phyloP scores from a whole-genome alignment of 2,329 filamentous ascomycete species.

The Arachnopeziza araneosa region DNA sequence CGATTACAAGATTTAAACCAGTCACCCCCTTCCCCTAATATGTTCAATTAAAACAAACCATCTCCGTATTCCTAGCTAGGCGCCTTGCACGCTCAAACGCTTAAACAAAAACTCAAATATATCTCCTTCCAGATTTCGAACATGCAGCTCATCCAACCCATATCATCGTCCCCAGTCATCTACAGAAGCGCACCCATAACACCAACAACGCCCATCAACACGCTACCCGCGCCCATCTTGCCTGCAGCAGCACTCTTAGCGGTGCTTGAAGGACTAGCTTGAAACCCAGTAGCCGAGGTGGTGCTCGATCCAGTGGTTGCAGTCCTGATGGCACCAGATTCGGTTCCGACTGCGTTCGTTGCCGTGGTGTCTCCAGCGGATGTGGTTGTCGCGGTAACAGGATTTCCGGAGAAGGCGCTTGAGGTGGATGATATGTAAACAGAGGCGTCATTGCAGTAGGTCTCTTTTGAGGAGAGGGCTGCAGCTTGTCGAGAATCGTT shows the following conservation, averaged over 20 bases:
- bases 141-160: not conserved
- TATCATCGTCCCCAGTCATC: not conserved
- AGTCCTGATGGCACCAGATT: not conserved
- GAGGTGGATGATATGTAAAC: constrained; percentile 17
- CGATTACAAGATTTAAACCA: not conserved
- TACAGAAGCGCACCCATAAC: constrained; percentile 22
- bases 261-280: constrained; percentile 8
- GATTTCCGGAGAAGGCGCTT: constrained; percentile 12
- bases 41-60: constrained; percentile 2
- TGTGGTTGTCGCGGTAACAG: not conserved
- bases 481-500: constrained; percentile 32
- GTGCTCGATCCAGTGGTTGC: constrained; percentile 1
- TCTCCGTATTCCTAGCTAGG: not conserved
- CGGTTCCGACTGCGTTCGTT: not conserved
- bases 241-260: constrained; percentile 14
- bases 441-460: constrained; percentile 24
- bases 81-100: not conserved
- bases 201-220: constrained; percentile 18
- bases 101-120: not conserved
- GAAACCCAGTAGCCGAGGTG: constrained; percentile 4
- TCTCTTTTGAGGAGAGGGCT: constrained; percentile 13
- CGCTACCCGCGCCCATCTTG: constrained; percentile 13
- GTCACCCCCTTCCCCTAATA: not conserved
- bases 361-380: constrained; percentile 1
- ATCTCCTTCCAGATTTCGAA: not conserved